Evolutionary conservation across 2,329 filamentous ascomycete genomes (phyloP), one percentile per base, ranked within the genome.

Genomic region (Apiospora marii): DNA sequence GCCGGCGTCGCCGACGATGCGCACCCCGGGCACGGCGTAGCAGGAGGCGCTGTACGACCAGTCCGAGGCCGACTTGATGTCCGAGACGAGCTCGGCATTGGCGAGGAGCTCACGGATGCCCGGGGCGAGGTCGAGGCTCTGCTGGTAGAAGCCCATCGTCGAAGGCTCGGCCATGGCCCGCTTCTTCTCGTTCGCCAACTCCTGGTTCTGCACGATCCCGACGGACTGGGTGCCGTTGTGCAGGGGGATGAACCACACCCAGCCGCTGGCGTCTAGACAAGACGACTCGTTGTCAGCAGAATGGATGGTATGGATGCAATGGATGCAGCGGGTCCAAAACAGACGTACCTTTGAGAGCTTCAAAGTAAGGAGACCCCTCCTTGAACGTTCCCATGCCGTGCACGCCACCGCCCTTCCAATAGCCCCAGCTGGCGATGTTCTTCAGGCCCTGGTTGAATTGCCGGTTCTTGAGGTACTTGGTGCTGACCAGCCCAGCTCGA

Each of bases 211-310:
- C 6, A 86, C 84, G 7, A 86, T 76, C 16, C 85, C 85, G 0
- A 87, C 81, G 0, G 85, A 87, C 3, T 73, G 70, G 3, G 81
- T 86, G 13, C 81, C 84, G 73, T 87, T 79, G 76, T 88, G 85
- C 0, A 88, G 77, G 0, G 87, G 87, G 71, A 89, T 88, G 69
- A 80, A 79, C 86, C 86, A 89, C 16, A 73, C 77, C 87, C 86
- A 89, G 16, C 87, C 87, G 71, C 84, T 87, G 1, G 71, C 81
- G 76, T 88, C 86, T 79, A n/a, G 85, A 37, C 88, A 70, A 79
- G 83, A 13, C 88, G 24, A 3, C 88, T 67, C 85, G 4, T 73
- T 72, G 5, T 78, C 80, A 71, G 81, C 81, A 43, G 1, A 5
- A 3, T 8, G 24, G n/a, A 5, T 8, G 2, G 8, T 22, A 68